Evolutionary conservation across 495 filamentous ascomycete species (phyloP).

Genomic region (Umbilicaria muhlenbergii): DNA sequence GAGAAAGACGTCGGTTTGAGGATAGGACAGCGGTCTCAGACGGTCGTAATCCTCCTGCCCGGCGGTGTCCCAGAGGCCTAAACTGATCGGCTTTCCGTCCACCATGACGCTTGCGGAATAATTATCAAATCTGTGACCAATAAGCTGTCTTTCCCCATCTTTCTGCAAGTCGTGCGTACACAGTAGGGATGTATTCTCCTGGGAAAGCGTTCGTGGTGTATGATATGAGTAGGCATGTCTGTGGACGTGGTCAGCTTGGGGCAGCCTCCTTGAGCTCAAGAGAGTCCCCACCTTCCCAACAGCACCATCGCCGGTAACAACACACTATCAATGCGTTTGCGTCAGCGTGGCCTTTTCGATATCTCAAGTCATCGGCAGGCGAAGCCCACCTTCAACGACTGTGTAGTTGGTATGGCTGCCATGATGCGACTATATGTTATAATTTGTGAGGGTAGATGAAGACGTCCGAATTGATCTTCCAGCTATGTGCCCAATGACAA

Average conservation of each 20-base stretch:
- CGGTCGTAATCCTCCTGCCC: conserved; percentile 98
- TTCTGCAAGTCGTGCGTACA: conserved; percentile 43
- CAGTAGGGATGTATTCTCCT: conserved; percentile 97
- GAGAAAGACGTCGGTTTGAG: conserved; percentile 94
- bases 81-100: conserved; percentile 88
- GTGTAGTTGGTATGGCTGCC: conserved; percentile 52
- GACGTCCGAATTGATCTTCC: too few relatives aligned
- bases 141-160: conserved; percentile 4
- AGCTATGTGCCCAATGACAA: too few relatives aligned
- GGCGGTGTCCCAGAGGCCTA: conserved; percentile 97
- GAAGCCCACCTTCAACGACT: conserved; percentile 54
- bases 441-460: too few relatives aligned
- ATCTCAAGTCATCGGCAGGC: not conserved
- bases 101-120: conserved; percentile 99
- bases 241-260: conserved; percentile 7
- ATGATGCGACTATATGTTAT: conserved; percentile 22
- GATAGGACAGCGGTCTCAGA: conserved; percentile 87
- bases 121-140: conserved; percentile 77
- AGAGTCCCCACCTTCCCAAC: conserved; percentile 71
- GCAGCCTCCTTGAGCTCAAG: not conserved
- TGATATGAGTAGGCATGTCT: conserved; percentile 98
- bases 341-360: conserved; percentile 15
- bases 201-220: conserved; percentile 99
- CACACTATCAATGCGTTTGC: conserved; percentile 45
- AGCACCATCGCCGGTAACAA: conserved; percentile 96